A percentile compares a stretch with the other conserved stretches of the same genome.
phyloP scores from a whole-genome alignment of 2,329 filamentous ascomycete species.

The Talaromyces verruculosus region DNA sequence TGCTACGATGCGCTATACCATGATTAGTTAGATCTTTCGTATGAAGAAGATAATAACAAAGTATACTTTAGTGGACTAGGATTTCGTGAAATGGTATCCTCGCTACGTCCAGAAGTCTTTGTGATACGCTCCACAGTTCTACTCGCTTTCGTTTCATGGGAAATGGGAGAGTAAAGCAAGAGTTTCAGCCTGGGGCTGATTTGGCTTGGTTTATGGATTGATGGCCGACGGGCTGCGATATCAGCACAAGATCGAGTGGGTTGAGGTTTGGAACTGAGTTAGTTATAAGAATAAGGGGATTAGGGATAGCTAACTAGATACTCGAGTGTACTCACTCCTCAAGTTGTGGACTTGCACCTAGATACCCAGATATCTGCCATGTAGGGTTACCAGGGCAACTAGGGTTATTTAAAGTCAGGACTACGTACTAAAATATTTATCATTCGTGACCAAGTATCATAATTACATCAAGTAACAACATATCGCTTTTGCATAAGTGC shows the following conservation, averaged over 20 bases:
- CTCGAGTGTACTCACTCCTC: background rate
- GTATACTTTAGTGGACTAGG: no score
- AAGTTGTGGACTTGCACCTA: background rate
- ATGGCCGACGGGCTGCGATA: background rate
- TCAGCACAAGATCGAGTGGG: background rate
- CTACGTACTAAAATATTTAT: constrained; percentile 18
- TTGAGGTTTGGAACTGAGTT: background rate
- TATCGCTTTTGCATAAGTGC: constrained; percentile 1
- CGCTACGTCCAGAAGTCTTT: background rate
- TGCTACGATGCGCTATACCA: no score
- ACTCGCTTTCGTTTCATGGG: background rate
- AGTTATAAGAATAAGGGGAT: background rate
- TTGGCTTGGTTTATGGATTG: background rate
- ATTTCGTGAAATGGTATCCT: background rate
- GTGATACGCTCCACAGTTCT: background rate
- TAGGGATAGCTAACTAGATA: background rate
- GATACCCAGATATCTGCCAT: background rate
- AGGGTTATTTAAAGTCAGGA: background rate
- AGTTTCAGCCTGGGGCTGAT: background rate
- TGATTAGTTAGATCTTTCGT: no score
- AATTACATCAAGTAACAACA: background rate
- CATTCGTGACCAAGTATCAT: constrained; percentile 10
- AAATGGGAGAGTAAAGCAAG: background rate
- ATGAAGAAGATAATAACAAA: no score
- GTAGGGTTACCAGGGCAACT: background rate